A percentile compares a stretch with the other conserved stretches of the same genome.
Conservation (phyloP, 768 basidiomycete species). For the Udeniomyces megalosporus region DNA sequence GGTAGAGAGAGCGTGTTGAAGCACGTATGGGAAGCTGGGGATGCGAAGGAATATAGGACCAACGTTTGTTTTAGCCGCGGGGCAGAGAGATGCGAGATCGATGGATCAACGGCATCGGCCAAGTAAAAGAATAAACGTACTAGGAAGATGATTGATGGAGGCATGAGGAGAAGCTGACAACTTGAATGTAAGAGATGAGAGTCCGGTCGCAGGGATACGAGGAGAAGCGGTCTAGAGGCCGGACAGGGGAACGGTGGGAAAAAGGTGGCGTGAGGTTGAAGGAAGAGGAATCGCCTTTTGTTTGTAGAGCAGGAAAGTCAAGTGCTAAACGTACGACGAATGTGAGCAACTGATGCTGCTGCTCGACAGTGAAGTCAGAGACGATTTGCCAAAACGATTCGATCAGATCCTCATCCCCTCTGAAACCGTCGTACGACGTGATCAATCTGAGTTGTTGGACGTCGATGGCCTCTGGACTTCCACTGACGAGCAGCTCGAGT, state of each 20-base stretch:
- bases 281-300: too few species aligned
- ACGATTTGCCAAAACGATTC: constrained; percentile 12
- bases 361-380: not conserved
- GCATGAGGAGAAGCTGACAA: constrained; percentile 13
- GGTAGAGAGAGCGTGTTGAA: constrained; percentile 19
- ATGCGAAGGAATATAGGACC: not conserved
- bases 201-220: constrained; percentile 21
- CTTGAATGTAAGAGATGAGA: not conserved
- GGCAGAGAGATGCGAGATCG: not conserved
- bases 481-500: constrained; percentile 22
- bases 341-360: constrained; percentile 18
- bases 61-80: too few species aligned
- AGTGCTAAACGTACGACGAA: constrained; percentile 17
- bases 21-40: constrained; percentile 17
- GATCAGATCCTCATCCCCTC: constrained; percentile 1
- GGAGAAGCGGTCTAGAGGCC: constrained; percentile 20
- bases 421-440: constrained; percentile 18
- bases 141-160: constrained; percentile 1
- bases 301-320: not conserved
- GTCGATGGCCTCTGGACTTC: constrained; percentile 19
- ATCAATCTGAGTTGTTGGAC: constrained; percentile 17
- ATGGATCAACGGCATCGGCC: not conserved
- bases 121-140: not conserved
- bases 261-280: not conserved
- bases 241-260: too few species aligned